Base-by-base conservation (phyloP, 2,329 filamentous ascomycete species). In the Colletotrichum scovillei region DNA sequence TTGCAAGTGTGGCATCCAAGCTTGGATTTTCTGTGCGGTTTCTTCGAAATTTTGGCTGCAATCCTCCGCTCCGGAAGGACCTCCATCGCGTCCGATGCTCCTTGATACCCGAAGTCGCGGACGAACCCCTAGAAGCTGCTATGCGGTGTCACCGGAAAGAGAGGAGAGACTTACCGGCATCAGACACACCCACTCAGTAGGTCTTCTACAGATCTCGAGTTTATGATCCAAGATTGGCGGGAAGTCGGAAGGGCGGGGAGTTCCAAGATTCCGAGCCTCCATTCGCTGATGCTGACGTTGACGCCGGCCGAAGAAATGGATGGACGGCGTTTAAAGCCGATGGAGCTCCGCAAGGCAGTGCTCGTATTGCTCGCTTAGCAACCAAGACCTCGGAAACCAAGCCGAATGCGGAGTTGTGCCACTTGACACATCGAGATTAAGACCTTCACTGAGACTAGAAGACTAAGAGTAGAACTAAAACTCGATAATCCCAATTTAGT, bases 1-100 rank as follows among this genome's bases (percentile, higher is more conserved):
- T 90, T 90, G 83, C 88, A 90, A 76, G 86, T 88, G 73, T 81
- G 82, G 76, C 88, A 90, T 7, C 88, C 88, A 3, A 83, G 81
- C 52, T 87, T 82, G 2, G 88, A 89, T 79, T 90, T 90, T 73
- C 82, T 86, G 78, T 90, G 88, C 63, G 88, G 87, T 16, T 87
- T 83, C 78, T 90, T 90, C 16, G 38, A 63, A 12, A 26, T 5
- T 42, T 42, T 38, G 14, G 35, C 16, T n/a, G 11, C 3, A 16
- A 11, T 55, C 24, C 11, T n/a, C 8, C 5, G 24, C 5, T 62
- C 69, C 12, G 69, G 26, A 24, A 67, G 5, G 24, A 32, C 5
- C 1, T 65, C 35, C 63, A 65, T 65, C 52, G 5, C 14, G n/a
- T 55, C 28, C 11, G 46, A 22, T 12, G 49, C 24, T 24, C n/a